Evolutionary conservation across 345 rosid genomes (phyloP), one percentile per base, ranked within the genome.

Genomic region (Stellera chamaejasme): DNA sequence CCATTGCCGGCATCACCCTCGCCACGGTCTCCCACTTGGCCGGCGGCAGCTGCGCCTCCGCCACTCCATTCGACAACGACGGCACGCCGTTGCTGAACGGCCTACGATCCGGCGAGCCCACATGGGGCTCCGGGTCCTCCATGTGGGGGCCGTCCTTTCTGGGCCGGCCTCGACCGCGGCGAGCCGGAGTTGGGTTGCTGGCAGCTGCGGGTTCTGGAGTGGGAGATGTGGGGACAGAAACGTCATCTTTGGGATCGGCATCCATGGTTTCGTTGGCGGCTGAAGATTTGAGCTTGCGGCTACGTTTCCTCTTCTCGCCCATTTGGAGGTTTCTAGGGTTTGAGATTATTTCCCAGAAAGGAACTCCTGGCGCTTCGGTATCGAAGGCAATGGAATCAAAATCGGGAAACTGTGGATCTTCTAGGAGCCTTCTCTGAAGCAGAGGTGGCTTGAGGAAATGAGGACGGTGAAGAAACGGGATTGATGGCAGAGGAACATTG

Each of bases 1-100:
- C 95, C 97, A 90, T 90, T 3, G 88, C 75, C 14, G 90, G 90
- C 10, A 79, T 75, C 32, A 77, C 92, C 64, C 81, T 83, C 53
- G 69, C 83, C 6, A 79, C 91, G 52, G 69, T 73, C 60, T 86
- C 96, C 84, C 95, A 86, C 61, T 78, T 73, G 9, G 77, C 79
- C 10, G 80, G 82, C 60, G 55, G 52, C 13, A 60, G 43, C 4
- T 60, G 46, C 25, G 69, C 62, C 62, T 63, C 69, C 28, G 51
- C 45, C 41, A 64, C 63, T 9, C 62, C 60, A 28, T 50, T 60
- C 71, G 63, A 36, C 61, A 63, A 16, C 23, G 53, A 36, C 42
- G 45, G 41, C 4, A 15, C 56, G n/a, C 64, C 64, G 25, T 61
- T 61, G 32, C 52, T 48, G 15, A 43, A n/a, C n/a, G 56, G 43